Conservation (phyloP, 2,329 filamentous ascomycete species). For the Colletotrichum tropicale region DNA sequence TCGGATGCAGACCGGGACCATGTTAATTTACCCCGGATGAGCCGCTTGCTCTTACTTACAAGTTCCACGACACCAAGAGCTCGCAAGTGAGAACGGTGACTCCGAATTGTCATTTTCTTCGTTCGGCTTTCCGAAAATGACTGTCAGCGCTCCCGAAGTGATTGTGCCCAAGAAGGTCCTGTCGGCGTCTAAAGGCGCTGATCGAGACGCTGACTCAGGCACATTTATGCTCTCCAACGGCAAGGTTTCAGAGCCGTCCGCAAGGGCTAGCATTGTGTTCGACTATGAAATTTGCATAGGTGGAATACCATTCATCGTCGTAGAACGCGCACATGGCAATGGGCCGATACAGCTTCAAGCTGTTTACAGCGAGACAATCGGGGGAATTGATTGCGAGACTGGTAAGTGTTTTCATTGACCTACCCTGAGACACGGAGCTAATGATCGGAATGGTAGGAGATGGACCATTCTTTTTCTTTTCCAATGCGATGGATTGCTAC, state of each 20-base stretch:
- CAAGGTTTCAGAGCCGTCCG: neutral
- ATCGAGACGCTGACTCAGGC: neutral
- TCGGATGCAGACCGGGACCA: neutral
- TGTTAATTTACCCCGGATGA: neutral
- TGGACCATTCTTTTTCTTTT: conserved; percentile 11
- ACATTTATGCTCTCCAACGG: neutral
- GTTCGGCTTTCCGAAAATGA: neutral
- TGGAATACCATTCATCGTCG: neutral
- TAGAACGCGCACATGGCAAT: neutral
- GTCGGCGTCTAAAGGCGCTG: neutral
- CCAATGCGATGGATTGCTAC: conserved; percentile 17
- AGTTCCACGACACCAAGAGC: neutral
- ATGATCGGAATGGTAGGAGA: neutral
- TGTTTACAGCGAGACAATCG: neutral
- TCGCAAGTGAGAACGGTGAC: fast-evolving
- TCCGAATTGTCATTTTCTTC: neutral
- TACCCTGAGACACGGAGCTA: neutral
- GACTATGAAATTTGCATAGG: conserved; percentile 3
- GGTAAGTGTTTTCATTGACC: neutral
- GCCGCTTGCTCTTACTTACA: neutral
- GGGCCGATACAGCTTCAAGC: neutral
- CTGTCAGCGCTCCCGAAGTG: neutral
- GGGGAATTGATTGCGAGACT: neutral
- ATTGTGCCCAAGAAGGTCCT: neutral
- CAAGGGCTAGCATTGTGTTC: neutral